Conservation (phyloP, 768 basidiomycete genomes). For the Macrolepiota fuliginosa region DNA sequence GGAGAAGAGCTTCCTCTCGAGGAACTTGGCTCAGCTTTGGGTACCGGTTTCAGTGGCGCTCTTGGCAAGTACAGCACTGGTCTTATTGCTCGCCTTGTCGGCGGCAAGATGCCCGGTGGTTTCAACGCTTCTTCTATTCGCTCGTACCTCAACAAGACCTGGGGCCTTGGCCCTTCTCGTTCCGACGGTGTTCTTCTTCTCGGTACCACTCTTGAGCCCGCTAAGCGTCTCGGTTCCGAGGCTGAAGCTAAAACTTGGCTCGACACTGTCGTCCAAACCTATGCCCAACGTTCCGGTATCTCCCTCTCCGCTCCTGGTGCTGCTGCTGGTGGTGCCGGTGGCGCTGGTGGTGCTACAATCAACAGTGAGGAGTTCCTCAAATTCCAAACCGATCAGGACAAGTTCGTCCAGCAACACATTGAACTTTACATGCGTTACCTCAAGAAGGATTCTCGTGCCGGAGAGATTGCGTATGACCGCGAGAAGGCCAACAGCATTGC, state of each 20-base stretch:
- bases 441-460: constrained; percentile 87
- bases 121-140: constrained; percentile 95
- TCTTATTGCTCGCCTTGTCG: constrained; percentile 86
- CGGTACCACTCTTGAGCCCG: constrained; percentile 89
- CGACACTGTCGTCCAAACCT: constrained; percentile 77
- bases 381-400: constrained; percentile 92
- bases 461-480: constrained; percentile 84
- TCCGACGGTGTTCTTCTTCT: constrained; percentile 89
- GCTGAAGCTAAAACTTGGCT: constrained; percentile 93
- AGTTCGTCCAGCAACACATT: constrained; percentile 89
- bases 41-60: constrained; percentile 76
- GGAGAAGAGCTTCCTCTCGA: constrained; percentile 96
- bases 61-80: constrained; percentile 94
- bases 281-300: constrained; percentile 89
- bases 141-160: constrained; percentile 82
- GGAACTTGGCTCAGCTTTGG: constrained; percentile 86
- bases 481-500: constrained; percentile 72
- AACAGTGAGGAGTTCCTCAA: constrained; percentile 98
- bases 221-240: constrained; percentile 91
- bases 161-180: constrained; percentile 92
- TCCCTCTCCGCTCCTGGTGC: constrained; percentile 70
- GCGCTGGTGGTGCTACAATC: constrained; percentile 80
- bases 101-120: constrained; percentile 98
- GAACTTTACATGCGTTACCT: constrained; percentile 98
- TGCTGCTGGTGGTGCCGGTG: constrained; percentile 58